These are phyloP conservation scores for Periconia digitata DNA, from an alignment of 2,329 filamentous ascomycete genomes.

Conservation along the genomic window DNA sequence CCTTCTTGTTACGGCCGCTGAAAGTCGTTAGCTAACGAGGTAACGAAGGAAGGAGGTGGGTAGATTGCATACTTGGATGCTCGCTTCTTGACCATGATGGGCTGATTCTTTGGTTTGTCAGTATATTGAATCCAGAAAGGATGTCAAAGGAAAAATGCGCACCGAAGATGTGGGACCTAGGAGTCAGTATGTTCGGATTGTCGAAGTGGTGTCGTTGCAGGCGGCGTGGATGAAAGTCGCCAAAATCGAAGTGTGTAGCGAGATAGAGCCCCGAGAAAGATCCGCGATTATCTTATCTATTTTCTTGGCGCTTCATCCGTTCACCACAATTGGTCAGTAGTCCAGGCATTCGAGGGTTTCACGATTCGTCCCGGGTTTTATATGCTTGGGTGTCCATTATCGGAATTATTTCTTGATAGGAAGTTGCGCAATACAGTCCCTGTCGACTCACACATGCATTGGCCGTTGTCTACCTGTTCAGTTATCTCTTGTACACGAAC, in stretches of 20 bases:
- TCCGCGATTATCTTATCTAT: constrained; percentile 34
- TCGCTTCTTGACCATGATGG: constrained; percentile 75
- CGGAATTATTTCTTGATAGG: neutral
- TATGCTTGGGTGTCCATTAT: no score
- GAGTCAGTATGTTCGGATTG: constrained; percentile 39
- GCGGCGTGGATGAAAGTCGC: constrained; percentile 17
- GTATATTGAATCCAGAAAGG: constrained; percentile 6
- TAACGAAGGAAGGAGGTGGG: constrained; percentile 6
- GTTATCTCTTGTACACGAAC: no score
- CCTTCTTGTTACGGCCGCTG: constrained; percentile 99
- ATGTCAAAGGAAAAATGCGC: constrained; percentile 16
- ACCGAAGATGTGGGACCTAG: constrained; percentile 41
- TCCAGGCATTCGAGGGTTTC: neutral
- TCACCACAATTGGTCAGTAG: neutral
- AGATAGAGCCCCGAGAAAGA: constrained; percentile 11
- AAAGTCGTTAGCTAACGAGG: constrained; percentile 38
- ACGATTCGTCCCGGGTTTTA: neutral
- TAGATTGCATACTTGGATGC: constrained; percentile 65
- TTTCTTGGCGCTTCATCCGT: constrained; percentile 14
- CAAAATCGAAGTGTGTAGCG: constrained; percentile 29
- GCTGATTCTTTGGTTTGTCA: constrained; percentile 49
- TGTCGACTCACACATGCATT: no score
- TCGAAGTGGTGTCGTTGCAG: constrained; percentile 31
- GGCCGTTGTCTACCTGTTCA: no score
- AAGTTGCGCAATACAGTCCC: neutral